Conservation (phyloP, 2,329 filamentous ascomycete genomes). For the Sporothrix dimorphospora region DNA sequence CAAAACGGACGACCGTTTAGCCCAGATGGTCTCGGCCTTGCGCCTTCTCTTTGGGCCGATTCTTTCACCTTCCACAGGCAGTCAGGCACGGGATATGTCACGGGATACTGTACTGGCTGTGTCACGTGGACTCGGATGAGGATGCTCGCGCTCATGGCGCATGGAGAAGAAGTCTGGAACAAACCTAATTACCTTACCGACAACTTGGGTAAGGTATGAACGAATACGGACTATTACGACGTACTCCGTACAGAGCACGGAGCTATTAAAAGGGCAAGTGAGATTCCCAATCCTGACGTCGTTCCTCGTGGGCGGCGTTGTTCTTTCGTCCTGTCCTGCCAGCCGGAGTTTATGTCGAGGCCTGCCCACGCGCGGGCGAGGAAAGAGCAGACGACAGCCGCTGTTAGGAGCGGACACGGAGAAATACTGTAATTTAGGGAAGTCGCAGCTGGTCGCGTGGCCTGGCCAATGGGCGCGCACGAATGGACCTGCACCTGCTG, state of each 20-base stretch:
- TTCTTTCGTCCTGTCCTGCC: background rate
- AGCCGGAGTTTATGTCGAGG: background rate
- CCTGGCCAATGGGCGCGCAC: background rate
- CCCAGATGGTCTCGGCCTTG: background rate
- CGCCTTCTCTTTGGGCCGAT: background rate
- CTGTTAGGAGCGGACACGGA: background rate
- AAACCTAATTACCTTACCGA: background rate
- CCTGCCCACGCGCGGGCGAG: background rate
- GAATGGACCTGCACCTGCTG: background rate
- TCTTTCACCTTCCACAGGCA: conserved; percentile 5
- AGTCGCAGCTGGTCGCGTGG: background rate
- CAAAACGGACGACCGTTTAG: conserved; percentile 12
- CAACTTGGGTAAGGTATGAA: background rate
- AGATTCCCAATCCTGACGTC: background rate
- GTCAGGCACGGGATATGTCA: background rate
- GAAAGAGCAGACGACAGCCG: background rate
- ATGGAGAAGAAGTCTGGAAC: background rate
- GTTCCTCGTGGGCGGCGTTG: background rate
- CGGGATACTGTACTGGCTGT: fast-evolving
- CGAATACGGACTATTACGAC: too few species aligned
- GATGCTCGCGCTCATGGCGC: background rate
- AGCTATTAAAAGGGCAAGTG: background rate
- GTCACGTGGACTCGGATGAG: background rate
- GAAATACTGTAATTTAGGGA: background rate
- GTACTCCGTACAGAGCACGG: background rate